Evolutionary conservation across 202 grass and related monocot genomes (phyloP).

Genomic region (Elaeis oleifera): DNA sequence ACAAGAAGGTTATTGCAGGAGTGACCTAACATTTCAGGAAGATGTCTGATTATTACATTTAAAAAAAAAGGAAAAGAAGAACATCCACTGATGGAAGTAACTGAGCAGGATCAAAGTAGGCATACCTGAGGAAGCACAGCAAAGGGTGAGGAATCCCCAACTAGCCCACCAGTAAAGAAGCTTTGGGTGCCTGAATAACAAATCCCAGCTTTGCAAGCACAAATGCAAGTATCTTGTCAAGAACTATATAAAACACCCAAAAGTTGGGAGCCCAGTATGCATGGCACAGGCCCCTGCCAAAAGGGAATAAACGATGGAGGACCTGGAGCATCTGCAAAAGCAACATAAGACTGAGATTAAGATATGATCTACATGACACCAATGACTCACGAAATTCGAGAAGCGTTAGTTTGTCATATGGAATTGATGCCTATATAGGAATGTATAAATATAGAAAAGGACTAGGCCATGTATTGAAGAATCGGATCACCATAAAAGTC

Average conservation of each 20-base stretch:
- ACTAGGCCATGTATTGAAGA: too few relatives aligned
- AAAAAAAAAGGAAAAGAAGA: not conserved
- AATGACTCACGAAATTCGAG: too few relatives aligned
- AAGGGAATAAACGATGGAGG: constrained; percentile 71
- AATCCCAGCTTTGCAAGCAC: constrained; percentile 64
- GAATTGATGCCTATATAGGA: too few relatives aligned
- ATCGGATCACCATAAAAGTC: too few relatives aligned
- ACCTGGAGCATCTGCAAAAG: constrained; percentile 73
- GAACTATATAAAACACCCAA: constrained; percentile 90
- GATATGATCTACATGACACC: too few relatives aligned
- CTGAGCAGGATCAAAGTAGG: not conserved
- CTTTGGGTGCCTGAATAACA: constrained; percentile 53
- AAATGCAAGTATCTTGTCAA: constrained; percentile 82
- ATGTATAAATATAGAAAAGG: too few relatives aligned
- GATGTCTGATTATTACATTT: constrained; percentile 12
- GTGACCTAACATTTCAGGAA: constrained; percentile 52
- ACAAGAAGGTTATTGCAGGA: constrained; percentile 67
- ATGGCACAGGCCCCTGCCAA: constrained; percentile 92
- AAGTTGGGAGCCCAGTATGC: constrained; percentile 96
- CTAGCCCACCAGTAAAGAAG: constrained; percentile 76
- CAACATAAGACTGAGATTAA: not conserved
- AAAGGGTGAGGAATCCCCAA: constrained; percentile 75
- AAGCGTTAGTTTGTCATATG: too few relatives aligned
- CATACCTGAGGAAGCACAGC: constrained; percentile 79
- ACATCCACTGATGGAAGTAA: not conserved